These are phyloP conservation scores for Aspergillus ochraceus DNA, from an alignment of 2,329 filamentous ascomycete species.

Conservation along the genomic window DNA sequence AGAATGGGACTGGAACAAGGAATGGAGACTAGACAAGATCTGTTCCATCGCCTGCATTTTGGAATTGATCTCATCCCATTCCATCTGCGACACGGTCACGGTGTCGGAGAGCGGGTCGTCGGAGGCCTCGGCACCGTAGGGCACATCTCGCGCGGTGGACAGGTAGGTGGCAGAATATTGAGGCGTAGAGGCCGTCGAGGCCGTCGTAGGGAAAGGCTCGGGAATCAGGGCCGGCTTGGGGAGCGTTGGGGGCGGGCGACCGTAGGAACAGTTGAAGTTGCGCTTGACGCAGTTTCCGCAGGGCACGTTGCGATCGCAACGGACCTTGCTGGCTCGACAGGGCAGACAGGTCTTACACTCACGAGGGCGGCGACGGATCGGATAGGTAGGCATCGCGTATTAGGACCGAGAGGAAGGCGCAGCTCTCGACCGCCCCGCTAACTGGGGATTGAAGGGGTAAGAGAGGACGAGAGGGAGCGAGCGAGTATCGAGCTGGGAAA, in stretches of 20 bases:
- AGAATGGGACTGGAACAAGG: constrained; percentile 30
- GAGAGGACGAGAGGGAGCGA: background rate
- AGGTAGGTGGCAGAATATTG: constrained; percentile 13
- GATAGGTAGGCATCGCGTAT: constrained; percentile 33
- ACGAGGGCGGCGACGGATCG: constrained; percentile 37
- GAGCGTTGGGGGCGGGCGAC: constrained; percentile 25
- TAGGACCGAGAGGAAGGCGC: background rate
- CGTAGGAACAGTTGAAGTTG: constrained; percentile 41
- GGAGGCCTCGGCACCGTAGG: constrained; percentile 20
- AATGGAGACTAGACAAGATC: constrained; percentile 32
- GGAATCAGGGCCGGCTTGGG: constrained; percentile 13
- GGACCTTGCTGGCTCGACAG: constrained; percentile 53
- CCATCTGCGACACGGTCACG: constrained; percentile 31
- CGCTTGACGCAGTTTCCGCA: constrained; percentile 44
- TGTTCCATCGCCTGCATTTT: constrained; percentile 39
- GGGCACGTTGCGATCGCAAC: constrained; percentile 44
- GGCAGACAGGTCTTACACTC: constrained; percentile 50
- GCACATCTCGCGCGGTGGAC: constrained; percentile 17
- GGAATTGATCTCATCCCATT: constrained; percentile 38
- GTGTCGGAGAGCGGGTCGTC: constrained; percentile 26
- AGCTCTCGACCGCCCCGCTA: constrained; percentile 17
- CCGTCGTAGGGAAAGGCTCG: constrained; percentile 13
- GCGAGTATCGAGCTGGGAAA: background rate
- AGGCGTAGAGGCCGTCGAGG: constrained; percentile 18
- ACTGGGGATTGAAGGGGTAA: constrained; percentile 9